These are phyloP conservation scores for Pezicula radicicola DNA, from an alignment of 2,329 filamentous ascomycete species.

Conservation along the genomic window DNA sequence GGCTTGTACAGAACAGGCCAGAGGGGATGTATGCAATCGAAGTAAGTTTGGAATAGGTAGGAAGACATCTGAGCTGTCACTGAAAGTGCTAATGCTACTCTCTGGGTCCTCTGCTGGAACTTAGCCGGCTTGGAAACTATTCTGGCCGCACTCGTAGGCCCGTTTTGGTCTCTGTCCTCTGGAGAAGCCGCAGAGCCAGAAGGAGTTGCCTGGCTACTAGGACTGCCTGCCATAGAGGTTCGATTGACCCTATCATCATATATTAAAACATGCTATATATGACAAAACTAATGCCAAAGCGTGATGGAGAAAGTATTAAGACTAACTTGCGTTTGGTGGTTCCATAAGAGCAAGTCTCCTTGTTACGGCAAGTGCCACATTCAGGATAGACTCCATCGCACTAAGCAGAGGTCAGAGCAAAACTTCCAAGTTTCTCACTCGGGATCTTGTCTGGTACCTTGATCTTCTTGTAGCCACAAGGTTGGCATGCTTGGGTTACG, in stretches of 20 bases:
- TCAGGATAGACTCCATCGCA: constrained; percentile 23
- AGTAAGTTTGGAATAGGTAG: constrained; percentile 25
- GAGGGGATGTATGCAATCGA: constrained; percentile 26
- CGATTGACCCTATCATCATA: background rate
- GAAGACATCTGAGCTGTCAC: constrained; percentile 17
- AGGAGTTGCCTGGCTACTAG: background rate
- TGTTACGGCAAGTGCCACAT: constrained; percentile 21
- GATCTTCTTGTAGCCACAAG: constrained; percentile 24
- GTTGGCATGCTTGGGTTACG: constrained; percentile 25
- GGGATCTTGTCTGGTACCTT: constrained; percentile 13
- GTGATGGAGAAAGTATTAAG: background rate
- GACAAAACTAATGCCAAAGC: background rate
- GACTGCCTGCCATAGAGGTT: too few relatives aligned
- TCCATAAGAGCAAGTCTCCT: constrained; percentile 23
- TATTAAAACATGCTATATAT: too few relatives aligned
- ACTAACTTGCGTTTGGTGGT: constrained; percentile 26
- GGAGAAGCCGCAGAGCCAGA: background rate
- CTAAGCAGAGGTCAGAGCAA: constrained; percentile 7
- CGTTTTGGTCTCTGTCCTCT: too few relatives aligned
- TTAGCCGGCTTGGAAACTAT: too few relatives aligned
- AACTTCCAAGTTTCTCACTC: background rate
- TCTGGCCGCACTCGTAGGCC: too few relatives aligned
- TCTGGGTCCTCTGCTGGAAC: background rate
- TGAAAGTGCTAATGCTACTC: background rate
- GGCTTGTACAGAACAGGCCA: constrained; percentile 30